Evolutionary conservation across 352 stramenopile genomes (phyloP), one percentile per base, ranked within the genome.

Genomic region (Pythium dissotocum): DNA sequence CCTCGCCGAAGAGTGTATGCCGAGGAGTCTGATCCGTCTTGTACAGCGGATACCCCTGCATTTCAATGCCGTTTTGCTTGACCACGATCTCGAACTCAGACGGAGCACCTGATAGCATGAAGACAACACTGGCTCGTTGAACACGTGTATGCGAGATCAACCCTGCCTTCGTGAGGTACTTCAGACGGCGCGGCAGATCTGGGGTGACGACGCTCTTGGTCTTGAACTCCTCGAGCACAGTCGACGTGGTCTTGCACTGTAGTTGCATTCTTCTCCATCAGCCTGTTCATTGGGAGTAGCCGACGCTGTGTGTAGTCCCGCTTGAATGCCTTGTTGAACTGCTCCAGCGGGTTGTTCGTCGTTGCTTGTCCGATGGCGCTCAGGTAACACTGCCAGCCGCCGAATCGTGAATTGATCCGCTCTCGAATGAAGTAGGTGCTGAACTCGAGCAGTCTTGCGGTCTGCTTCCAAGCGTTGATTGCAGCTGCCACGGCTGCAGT

Each of bases 161-260:
- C 4, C 26, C 60, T 12, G 46, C 59, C 46, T 58, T 56, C 14
- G 32, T 30, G 24, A 57, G 48, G 24, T 65, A 65, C 48, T 65
- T 65, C 30, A 64, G 42, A 2, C 58, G 58, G 3, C 58, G 30
- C 26, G 59, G 59, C 14, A 65, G 59, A 65, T 65, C 48, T 0
- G 28, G 32, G 16, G 59, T 65, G 30, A 57, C 48, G 5, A 38
- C 24, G 21, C 18, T 51, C 21, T 35, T 28, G 4, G 32, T 36
- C 59, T 51, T 58, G 46, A 58, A 58, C 12, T 49, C 48, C 36
- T 58, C 44, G 48, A 58, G 5, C 3, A 26, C 46, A 5, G 56
- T 51, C 4, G 59, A 30, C 46, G 35, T 58, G 2, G 59, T 65
- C 59, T 24, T 24, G 21, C 21, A 24, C 21, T 0, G 21, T 24